A percentile compares a stretch with the other conserved stretches of the same genome.
These are phyloP conservation scores for Rhizopus stolonifer DNA, from an alignment of 371 early-diverging fungal genomes.

Conservation along the genomic window DNA sequence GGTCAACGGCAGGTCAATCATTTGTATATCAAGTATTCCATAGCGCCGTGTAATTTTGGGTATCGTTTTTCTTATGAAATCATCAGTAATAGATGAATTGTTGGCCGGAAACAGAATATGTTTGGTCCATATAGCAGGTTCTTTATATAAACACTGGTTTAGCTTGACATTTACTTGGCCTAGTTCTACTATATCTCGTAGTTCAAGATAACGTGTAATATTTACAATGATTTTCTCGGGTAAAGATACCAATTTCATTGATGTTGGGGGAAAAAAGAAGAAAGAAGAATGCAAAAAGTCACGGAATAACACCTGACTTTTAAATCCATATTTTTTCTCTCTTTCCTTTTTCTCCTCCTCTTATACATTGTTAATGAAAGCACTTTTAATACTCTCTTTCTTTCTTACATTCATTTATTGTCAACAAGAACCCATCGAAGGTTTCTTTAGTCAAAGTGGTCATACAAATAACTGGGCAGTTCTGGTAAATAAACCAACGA, in stretches of 20 bases:
- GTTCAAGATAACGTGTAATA: constrained; percentile 7
- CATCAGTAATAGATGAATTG: constrained; percentile 34
- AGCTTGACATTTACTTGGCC: constrained; percentile 18
- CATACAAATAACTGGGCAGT: constrained; percentile 98
- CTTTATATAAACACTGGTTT: constrained; percentile 20
- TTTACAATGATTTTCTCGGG: constrained; percentile 13
- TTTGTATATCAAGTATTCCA: constrained; percentile 29
- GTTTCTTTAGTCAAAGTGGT: constrained; percentile 60
- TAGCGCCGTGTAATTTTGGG: constrained; percentile 42
- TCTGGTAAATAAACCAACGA: constrained; percentile 49
- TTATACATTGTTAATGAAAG: too few species aligned
- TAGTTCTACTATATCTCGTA: constrained; percentile 17
- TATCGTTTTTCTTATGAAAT: constrained; percentile 26
- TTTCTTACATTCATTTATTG: too few species aligned
- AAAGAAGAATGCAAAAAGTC: too few species aligned
- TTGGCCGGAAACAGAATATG: constrained; percentile 33
- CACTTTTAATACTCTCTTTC: too few species aligned
- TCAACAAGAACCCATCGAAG: constrained; percentile 39
- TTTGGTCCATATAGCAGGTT: constrained; percentile 36
- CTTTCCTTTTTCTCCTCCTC: too few species aligned
- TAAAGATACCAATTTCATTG: constrained; percentile 10
- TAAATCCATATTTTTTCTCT: too few species aligned
- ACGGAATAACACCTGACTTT: too few species aligned
- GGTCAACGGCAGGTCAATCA: constrained; percentile 32
- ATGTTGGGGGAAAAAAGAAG: too few species aligned